Conservation (phyloP, 2,329 filamentous ascomycete species). For the Phyllosticta citrichinensis region DNA sequence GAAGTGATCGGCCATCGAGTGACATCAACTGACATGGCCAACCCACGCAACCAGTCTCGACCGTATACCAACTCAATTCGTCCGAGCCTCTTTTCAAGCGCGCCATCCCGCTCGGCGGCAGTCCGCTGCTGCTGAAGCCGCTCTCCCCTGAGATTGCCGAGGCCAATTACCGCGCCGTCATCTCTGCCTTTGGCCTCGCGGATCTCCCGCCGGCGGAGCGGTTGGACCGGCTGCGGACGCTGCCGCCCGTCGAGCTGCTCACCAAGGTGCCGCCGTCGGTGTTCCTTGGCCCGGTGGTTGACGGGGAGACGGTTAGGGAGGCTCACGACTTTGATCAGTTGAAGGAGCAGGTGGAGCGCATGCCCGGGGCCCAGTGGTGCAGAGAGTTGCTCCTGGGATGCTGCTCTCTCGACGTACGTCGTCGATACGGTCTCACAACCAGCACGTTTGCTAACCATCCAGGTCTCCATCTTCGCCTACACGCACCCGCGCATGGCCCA, state of each 20-base stretch:
- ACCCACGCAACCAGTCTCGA: constrained; percentile 1
- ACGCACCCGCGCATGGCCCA: not conserved
- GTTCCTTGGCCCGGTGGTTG: constrained; percentile 24
- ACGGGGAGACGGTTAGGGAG: not conserved
- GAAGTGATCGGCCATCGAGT: constrained; percentile 14
- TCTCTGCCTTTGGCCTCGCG: constrained; percentile 31
- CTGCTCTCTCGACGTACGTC: constrained; percentile 35
- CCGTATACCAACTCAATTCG: constrained; percentile 18
- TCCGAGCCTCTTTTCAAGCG: constrained; percentile 32
- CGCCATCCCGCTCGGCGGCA: constrained; percentile 19
- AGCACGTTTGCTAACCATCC: not conserved
- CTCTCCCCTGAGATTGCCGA: constrained; percentile 32
- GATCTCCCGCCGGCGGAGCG: constrained; percentile 29
- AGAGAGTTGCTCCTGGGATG: constrained; percentile 39
- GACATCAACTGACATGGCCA: constrained; percentile 18
- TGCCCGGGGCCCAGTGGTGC: constrained; percentile 37
- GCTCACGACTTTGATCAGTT: constrained; percentile 12
- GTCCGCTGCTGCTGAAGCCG: constrained; percentile 31
- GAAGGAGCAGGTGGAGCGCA: constrained; percentile 2
- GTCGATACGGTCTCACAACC: not conserved
- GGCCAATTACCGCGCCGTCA: constrained; percentile 30
- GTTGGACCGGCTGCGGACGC: constrained; percentile 30
- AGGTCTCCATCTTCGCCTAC: not conserved
- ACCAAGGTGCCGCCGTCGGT: constrained; percentile 29
- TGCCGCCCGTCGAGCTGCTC: constrained; percentile 34